These are phyloP conservation scores for Vigna radiata DNA, from an alignment of 306 rosid genomes.

Conservation along the genomic window DNA sequence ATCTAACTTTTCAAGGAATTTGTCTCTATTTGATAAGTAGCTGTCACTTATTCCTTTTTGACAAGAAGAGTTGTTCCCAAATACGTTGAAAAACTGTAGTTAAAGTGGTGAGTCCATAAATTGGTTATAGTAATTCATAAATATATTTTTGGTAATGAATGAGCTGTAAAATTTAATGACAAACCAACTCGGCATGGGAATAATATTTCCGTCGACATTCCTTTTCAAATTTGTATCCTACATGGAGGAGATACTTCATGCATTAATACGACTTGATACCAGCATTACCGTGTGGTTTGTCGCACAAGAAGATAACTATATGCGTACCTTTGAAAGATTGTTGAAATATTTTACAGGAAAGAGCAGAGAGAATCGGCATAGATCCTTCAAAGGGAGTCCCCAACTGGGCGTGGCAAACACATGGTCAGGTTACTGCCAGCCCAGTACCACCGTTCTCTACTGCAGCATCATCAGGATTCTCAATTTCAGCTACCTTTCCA, in stretches of 20 bases:
- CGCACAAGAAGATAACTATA: not conserved
- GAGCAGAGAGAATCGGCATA: conserved; percentile 66
- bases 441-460: conserved; percentile 80
- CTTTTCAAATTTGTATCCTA: not conserved
- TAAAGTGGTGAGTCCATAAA: not conserved
- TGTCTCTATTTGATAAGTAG: not conserved
- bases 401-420: conserved; percentile 78
- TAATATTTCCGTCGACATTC: conserved; percentile 9
- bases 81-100: not conserved
- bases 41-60: not conserved
- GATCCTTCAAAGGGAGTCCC: conserved; percentile 76
- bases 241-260: not conserved
- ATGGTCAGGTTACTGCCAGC: conserved; percentile 65
- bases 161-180: conserved; percentile 13
- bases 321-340: conserved; percentile 12
- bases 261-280: conserved; percentile 2
- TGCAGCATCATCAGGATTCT: conserved; percentile 99
- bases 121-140: not conserved
- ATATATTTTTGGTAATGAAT: conserved; percentile 27
- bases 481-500: conserved; percentile 74
- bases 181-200: conserved; percentile 16
- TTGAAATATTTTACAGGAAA: conserved; percentile 72
- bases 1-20: not conserved
- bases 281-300: not conserved
- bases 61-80: not conserved